phyloP scores from a whole-genome alignment of 2,329 filamentous ascomycete species.

The Calonectria pauciramosa region DNA sequence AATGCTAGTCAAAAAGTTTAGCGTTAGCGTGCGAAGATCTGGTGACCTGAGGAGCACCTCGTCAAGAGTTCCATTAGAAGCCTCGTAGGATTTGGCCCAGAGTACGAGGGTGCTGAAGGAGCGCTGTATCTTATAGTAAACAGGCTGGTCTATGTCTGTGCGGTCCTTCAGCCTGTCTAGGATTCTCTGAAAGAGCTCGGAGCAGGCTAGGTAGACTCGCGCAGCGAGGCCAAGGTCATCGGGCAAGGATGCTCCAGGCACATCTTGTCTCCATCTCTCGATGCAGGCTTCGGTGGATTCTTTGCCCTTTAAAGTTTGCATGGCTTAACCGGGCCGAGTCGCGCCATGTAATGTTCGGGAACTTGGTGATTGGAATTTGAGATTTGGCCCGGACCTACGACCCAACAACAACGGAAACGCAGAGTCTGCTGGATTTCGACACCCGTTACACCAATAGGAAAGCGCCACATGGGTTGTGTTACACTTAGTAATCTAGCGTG shows the following conservation, averaged over 20 bases:
- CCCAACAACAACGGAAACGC: slow-evolving; percentile 11
- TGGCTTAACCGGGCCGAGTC: slow-evolving; percentile 14
- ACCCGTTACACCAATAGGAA: slow-evolving; percentile 4
- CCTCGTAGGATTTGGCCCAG: background rate
- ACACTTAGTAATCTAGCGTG: slow-evolving; percentile 7
- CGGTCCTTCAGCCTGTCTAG: slow-evolving; percentile 7
- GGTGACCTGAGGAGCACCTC: slow-evolving; percentile 2
- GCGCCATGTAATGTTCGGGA: slow-evolving; percentile 10
- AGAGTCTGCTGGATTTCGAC: slow-evolving; percentile 12
- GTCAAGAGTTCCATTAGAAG: slow-evolving; percentile 11
- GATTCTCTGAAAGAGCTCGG: slow-evolving; percentile 2
- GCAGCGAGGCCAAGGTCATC: slow-evolving; percentile 7
- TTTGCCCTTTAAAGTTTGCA: slow-evolving; percentile 12
- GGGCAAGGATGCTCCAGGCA: slow-evolving; percentile 7
- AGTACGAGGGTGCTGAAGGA: slow-evolving; percentile 6
- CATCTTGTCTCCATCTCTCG: slow-evolving; percentile 9
- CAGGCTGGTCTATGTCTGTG: slow-evolving; percentile 2
- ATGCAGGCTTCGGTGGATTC: slow-evolving; percentile 3
- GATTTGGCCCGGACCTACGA: slow-evolving; percentile 10
- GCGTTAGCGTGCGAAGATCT: slow-evolving; percentile 12
- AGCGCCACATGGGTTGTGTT: slow-evolving; percentile 11
- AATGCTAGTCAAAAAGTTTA: slow-evolving; percentile 13
- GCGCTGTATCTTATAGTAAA: slow-evolving; percentile 8
- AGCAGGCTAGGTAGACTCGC: slow-evolving; percentile 5
- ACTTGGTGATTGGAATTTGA: slow-evolving; percentile 13